Conservation (phyloP, 768 basidiomycete genomes). For the Lactifluus echinatus region DNA sequence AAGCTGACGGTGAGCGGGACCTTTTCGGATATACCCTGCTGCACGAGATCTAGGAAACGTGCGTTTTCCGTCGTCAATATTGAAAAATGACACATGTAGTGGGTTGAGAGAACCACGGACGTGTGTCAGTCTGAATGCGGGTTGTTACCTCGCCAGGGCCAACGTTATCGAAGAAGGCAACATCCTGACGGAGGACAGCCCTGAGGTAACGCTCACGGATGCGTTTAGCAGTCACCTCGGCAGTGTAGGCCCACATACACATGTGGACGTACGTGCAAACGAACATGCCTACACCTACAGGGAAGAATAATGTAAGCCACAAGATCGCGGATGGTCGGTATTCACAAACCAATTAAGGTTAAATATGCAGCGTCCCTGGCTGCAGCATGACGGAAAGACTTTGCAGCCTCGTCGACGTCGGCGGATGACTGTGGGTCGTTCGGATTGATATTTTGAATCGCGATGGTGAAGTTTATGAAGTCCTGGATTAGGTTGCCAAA, state of each 20-base stretch:
- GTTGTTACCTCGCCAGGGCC: slow-evolving; percentile 93
- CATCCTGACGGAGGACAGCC: slow-evolving; percentile 77
- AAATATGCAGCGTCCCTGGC: slow-evolving; percentile 55
- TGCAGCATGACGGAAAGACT: slow-evolving; percentile 43
- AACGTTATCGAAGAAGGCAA: slow-evolving; percentile 84
- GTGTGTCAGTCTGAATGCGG: slow-evolving; percentile 83
- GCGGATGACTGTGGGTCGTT: slow-evolving; percentile 28
- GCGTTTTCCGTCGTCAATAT: too few species aligned
- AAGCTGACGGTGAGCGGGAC: too few species aligned
- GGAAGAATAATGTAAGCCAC: background rate
- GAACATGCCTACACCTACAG: slow-evolving; percentile 63
- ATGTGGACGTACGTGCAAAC: slow-evolving; percentile 66
- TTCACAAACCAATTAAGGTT: slow-evolving; percentile 50
- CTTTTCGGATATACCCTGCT: too few species aligned
- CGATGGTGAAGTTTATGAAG: slow-evolving; percentile 48
- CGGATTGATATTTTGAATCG: slow-evolving; percentile 23
- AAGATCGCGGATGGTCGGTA: too few species aligned
- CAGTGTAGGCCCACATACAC: slow-evolving; percentile 59
- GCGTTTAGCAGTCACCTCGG: slow-evolving; percentile 74
- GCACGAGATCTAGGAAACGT: too few species aligned
- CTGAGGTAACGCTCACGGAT: slow-evolving; percentile 77
- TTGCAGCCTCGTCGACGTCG: slow-evolving; percentile 30
- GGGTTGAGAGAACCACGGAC: slow-evolving; percentile 36
- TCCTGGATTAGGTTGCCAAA: slow-evolving; percentile 71
- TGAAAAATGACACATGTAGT: too few species aligned